Conservation (phyloP, 164 flowering plant genomes). For the Berberis vulgaris region DNA sequence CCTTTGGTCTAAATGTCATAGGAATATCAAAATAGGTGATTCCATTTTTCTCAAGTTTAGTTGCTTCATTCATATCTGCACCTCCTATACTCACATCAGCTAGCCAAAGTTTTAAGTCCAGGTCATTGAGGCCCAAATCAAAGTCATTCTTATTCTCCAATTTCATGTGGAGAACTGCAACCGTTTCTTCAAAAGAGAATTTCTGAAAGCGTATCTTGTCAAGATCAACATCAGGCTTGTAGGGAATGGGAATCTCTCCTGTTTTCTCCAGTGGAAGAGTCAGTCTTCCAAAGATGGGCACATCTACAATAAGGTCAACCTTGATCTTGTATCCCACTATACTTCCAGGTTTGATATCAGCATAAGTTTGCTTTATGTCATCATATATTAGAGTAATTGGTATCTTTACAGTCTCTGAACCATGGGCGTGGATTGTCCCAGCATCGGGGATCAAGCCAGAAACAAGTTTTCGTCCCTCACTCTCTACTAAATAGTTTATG, state of each 20-base stretch:
- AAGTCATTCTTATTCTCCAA: slow-evolving; percentile 26
- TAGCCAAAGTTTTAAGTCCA: slow-evolving; percentile 23
- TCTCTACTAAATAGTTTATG: slow-evolving; percentile 71
- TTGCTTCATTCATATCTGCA: slow-evolving; percentile 15
- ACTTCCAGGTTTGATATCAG: slow-evolving; percentile 75
- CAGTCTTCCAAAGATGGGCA: slow-evolving; percentile 73
- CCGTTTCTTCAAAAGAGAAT: slow-evolving; percentile 24
- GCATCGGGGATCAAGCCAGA: slow-evolving; percentile 90
- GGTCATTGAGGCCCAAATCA: slow-evolving; percentile 22
- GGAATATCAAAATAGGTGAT: slow-evolving; percentile 16
- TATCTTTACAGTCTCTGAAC: slow-evolving; percentile 74
- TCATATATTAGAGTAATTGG: slow-evolving; percentile 62
- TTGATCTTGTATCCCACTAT: slow-evolving; percentile 69
- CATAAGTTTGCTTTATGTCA: slow-evolving; percentile 73
- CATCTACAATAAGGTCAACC: slow-evolving; percentile 76
- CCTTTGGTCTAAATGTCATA: slow-evolving; percentile 23
- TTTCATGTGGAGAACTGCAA: slow-evolving; percentile 20
- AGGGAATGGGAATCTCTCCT: slow-evolving; percentile 21
- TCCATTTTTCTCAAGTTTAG: slow-evolving; percentile 18
- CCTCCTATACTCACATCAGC: slow-evolving; percentile 17
- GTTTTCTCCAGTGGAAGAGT: slow-evolving; percentile 32
- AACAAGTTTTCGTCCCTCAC: slow-evolving; percentile 75
- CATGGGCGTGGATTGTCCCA: slow-evolving; percentile 74
- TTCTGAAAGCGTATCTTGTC: slow-evolving; percentile 13
- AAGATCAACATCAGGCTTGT: slow-evolving; percentile 20